phyloP scores from a whole-genome alignment of 1,284 basidiomycete species.

The Hymenochaete sp. region DNA sequence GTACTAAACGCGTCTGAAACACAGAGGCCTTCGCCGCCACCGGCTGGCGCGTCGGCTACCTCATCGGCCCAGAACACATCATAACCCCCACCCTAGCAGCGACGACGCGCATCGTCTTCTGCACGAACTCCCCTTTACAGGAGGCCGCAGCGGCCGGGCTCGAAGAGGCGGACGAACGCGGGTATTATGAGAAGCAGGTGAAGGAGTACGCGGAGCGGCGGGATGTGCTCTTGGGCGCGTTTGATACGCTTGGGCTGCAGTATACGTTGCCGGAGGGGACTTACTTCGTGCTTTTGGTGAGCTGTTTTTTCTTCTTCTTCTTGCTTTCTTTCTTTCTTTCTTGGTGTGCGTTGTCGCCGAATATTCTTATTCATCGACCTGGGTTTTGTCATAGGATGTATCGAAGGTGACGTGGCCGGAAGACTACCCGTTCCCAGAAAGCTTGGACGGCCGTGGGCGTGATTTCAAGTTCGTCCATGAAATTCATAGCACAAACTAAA shows the following conservation, averaged over 20 bases:
- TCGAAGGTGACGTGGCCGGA: conserved; percentile 75
- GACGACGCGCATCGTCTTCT: conserved; percentile 91
- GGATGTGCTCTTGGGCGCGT: conserved; percentile 60
- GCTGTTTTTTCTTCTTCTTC: not conserved
- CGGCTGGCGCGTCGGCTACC: conserved; percentile 97
- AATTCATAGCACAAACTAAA: conserved; percentile 20
- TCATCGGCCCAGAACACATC: conserved; percentile 80
- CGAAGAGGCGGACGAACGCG: conserved; percentile 60
- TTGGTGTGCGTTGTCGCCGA: conserved; percentile 45
- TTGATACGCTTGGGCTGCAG: conserved; percentile 79
- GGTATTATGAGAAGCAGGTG: conserved; percentile 77
- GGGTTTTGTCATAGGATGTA: conserved; percentile 54
- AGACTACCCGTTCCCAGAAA: conserved; percentile 74
- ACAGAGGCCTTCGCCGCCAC: conserved; percentile 95
- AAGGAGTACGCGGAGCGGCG: conserved; percentile 80
- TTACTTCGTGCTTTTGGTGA: conserved; percentile 82
- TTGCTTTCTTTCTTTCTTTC: conserved; percentile 86
- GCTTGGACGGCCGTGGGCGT: conserved; percentile 70
- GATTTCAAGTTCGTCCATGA: conserved; percentile 67
- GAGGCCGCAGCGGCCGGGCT: conserved; percentile 87
- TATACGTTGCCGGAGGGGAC: conserved; percentile 85
- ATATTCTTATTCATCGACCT: not conserved
- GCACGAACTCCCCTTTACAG: conserved; percentile 85
- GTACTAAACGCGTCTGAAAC: conserved; percentile 2
- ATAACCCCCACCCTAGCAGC: conserved; percentile 85